phyloP scores from a whole-genome alignment of 2,329 filamentous ascomycete species.

The Rhexocercosporidium sp. region DNA sequence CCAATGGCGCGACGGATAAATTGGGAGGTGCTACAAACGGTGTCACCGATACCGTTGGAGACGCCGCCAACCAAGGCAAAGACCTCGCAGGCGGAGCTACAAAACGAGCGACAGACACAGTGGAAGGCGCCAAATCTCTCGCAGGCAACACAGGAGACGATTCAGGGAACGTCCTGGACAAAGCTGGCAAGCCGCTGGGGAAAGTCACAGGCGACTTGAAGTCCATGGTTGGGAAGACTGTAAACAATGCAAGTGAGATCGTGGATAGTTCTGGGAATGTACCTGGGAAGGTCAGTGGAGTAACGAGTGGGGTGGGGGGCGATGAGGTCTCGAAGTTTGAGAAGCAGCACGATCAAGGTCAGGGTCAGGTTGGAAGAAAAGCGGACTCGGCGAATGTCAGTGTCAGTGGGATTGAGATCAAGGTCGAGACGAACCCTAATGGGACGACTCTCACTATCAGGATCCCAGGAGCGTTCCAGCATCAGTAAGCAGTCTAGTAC shows the following conservation, averaged over 20 bases:
- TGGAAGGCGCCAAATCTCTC: slow-evolving; percentile 12
- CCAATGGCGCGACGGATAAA: slow-evolving; percentile 14
- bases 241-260: too few species aligned
- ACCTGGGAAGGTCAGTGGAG: too few species aligned
- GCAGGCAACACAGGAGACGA: slow-evolving; percentile 20
- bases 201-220: too few species aligned
- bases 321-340: background rate
- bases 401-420: slow-evolving; percentile 35
- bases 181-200: slow-evolving; percentile 7
- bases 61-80: background rate
- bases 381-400: slow-evolving; percentile 6
- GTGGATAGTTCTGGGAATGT: too few species aligned
- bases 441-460: slow-evolving; percentile 37
- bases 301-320: background rate
- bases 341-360: background rate
- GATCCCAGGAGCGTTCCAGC: slow-evolving; percentile 31
- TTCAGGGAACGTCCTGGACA: background rate
- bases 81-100: slow-evolving; percentile 8
- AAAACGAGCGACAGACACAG: background rate
- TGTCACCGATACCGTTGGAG: slow-evolving; percentile 9
- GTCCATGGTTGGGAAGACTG: too few species aligned
- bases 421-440: slow-evolving; percentile 35
- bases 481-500: slow-evolving; percentile 11
- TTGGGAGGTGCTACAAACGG: slow-evolving; percentile 6
- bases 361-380: background rate